phyloP scores from a whole-genome alignment of 2,329 filamentous ascomycete species.

The Fusarium sambucinum region DNA sequence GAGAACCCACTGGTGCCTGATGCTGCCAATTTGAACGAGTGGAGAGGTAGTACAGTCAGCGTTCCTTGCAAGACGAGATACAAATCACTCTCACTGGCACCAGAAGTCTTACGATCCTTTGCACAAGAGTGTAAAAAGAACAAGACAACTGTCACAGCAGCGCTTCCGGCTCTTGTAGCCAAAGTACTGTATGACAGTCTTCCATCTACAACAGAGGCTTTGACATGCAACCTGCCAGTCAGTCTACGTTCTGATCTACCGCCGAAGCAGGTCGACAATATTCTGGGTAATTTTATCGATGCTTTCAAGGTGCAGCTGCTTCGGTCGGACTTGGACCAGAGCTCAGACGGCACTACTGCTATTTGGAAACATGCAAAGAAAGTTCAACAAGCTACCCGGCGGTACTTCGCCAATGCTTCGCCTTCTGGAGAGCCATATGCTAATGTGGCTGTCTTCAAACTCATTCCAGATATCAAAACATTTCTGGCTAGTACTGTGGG shows the following conservation, averaged over 20 bases:
- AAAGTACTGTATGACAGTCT: slow-evolving; percentile 1
- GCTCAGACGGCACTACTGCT: rapidly evolving
- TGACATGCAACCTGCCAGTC: slow-evolving; percentile 13
- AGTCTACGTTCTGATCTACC: slow-evolving; percentile 3
- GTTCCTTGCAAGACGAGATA: slow-evolving; percentile 2
- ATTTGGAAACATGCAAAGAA: slow-evolving; percentile 8
- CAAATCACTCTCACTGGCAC: background rate
- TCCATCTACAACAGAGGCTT: background rate
- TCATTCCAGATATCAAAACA: background rate
- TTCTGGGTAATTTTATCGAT: slow-evolving; percentile 11
- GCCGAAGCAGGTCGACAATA: background rate
- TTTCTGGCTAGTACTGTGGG: background rate
- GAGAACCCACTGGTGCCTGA: background rate
- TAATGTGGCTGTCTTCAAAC: slow-evolving; percentile 5
- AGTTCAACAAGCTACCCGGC: slow-evolving; percentile 6
- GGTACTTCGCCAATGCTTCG: slow-evolving; percentile 5
- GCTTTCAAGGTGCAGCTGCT: slow-evolving; percentile 3
- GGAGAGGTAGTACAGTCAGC: background rate
- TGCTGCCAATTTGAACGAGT: background rate
- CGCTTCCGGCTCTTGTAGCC: slow-evolving; percentile 9
- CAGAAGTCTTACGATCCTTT: background rate
- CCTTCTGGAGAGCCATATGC: background rate
- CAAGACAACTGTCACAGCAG: background rate
- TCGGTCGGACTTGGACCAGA: background rate
- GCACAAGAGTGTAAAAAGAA: slow-evolving; percentile 9